Evolutionary conservation across 2,329 filamentous ascomycete genomes (phyloP), one percentile per base, ranked within the genome.

Genomic region (Pseudogymnoascus sp.): DNA sequence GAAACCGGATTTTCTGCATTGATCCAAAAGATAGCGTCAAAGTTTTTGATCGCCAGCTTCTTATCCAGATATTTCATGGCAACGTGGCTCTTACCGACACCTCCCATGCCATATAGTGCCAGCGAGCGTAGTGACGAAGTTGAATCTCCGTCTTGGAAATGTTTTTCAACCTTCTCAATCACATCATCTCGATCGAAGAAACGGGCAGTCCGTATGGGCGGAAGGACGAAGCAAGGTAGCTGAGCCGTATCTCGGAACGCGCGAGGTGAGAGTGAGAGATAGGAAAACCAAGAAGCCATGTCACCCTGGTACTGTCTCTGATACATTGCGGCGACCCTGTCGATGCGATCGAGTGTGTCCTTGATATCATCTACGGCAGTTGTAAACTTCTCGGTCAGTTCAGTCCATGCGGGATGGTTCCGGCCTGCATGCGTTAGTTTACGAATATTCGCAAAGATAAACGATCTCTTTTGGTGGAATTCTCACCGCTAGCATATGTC

Each of bases 11-110:
- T 72, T 62, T 72, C 70, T 12, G 66, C 67, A 43, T 69, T 60
- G 21, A 72, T 63, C 70, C 70, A 72, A 49, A 71, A 71, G 53
- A 71, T 67, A n/a, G 69, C 70, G 36, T 72, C 66, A 46, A 67
- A 71, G 42, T 69, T 68, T 14, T 38, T 66, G 37, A 40, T 40
- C 8, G 68, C 68, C 49, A 21, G 5, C 36, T 53, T 36, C 21
- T 40, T 37, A 40, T 63, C 25, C n/a, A 40, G 53, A 63, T 65
- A 70, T 62, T 69, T 38, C 11, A 68, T 40, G 1, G 68, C 69
- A 53, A 70, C 63, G 31, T 68, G 60, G 5, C 67, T 68, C 62
- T 71, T 70, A 11, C 68, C 67, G n/a, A 71, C 69, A 2, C 70
- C 70, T 9, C 69, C 62, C 21, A 66, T 64, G 9, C 69, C 69